Conservation (phyloP, 2,329 filamentous ascomycete genomes). For the Rhinocladiella similis region DNA sequence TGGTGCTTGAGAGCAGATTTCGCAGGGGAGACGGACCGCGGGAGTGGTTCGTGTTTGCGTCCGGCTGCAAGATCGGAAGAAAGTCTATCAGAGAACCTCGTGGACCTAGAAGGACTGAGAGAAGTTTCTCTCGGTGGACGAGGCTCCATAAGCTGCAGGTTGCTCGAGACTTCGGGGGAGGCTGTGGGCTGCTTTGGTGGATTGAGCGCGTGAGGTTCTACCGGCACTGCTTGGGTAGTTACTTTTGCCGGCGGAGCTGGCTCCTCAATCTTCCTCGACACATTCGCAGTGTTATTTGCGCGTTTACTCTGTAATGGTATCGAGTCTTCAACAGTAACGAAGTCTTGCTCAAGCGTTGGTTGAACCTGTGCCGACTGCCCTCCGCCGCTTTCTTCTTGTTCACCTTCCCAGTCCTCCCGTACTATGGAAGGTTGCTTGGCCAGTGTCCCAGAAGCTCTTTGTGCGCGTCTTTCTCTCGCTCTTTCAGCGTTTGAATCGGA, state of each 20-base stretch:
- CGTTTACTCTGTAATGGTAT: slow-evolving; percentile 10
- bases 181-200: not conserved
- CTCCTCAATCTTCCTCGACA: slow-evolving; percentile 29
- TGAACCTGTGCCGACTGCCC: slow-evolving; percentile 5
- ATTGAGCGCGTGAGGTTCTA: not conserved
- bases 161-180: slow-evolving; percentile 2
- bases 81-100: slow-evolving; percentile 58
- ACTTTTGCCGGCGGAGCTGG: slow-evolving; percentile 5
- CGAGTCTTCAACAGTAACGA: slow-evolving; percentile 1
- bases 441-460: slow-evolving; percentile 31
- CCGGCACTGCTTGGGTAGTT: slow-evolving; percentile 5
- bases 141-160: slow-evolving; percentile 15
- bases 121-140: slow-evolving; percentile 36
- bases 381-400: slow-evolving; percentile 34
- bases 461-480: slow-evolving; percentile 25
- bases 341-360: slow-evolving; percentile 1
- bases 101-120: slow-evolving; percentile 55
- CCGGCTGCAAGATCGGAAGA: slow-evolving; percentile 48
- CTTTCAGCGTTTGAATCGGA: slow-evolving; percentile 33
- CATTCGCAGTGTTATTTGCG: slow-evolving; percentile 26
- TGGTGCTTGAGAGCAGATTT: slow-evolving; percentile 62
- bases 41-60: slow-evolving; percentile 57
- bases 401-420: slow-evolving; percentile 43
- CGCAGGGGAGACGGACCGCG: slow-evolving; percentile 60
- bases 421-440: slow-evolving; percentile 42